These are phyloP conservation scores for Diaporthe sp. DNA, from an alignment of 2,329 filamentous ascomycete genomes.

Conservation along the genomic window DNA sequence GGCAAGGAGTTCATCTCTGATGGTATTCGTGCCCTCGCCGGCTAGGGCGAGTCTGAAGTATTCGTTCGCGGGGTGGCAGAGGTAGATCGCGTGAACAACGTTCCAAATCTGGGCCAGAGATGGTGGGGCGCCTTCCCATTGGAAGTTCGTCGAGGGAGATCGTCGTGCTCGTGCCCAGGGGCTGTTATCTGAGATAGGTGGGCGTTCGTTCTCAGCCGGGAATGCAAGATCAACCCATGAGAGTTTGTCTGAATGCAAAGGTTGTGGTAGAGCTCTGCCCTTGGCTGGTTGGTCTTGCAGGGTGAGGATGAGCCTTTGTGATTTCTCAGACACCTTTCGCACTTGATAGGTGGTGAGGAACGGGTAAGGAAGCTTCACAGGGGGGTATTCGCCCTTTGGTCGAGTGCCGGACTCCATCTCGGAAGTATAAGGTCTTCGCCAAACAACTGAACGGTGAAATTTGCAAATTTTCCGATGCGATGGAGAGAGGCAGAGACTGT, in stretches of 20 bases:
- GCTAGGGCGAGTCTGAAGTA: slow-evolving; percentile 53
- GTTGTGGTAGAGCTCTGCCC: slow-evolving; percentile 46
- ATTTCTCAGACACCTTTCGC: slow-evolving; percentile 41
- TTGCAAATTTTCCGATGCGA: no score
- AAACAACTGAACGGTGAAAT: not conserved
- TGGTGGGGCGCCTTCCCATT: slow-evolving; percentile 51
- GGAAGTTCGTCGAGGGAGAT: slow-evolving; percentile 52
- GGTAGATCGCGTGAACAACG: slow-evolving; percentile 55
- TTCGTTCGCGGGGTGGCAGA: slow-evolving; percentile 54
- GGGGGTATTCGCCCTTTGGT: slow-evolving; percentile 40
- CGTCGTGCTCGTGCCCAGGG: slow-evolving; percentile 56
- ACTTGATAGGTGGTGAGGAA: slow-evolving; percentile 56
- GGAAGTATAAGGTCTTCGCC: not conserved
- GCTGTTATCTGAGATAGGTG: slow-evolving; percentile 43
- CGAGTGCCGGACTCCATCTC: slow-evolving; percentile 37
- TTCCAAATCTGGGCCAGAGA: slow-evolving; percentile 58
- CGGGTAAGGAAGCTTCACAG: slow-evolving; percentile 57
- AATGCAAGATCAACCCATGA: slow-evolving; percentile 49
- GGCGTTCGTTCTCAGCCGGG: slow-evolving; percentile 38
- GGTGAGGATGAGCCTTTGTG: slow-evolving; percentile 42
- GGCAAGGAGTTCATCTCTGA: slow-evolving; percentile 40
- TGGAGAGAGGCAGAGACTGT: not conserved
- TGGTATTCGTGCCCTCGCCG: slow-evolving; percentile 47
- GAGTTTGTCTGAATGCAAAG: slow-evolving; percentile 50
- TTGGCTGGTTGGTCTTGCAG: slow-evolving; percentile 46